Evolutionary conservation across 805 yeast genomes (phyloP), one percentile per base, ranked within the genome.

Genomic region (Starmera pachycereana): DNA sequence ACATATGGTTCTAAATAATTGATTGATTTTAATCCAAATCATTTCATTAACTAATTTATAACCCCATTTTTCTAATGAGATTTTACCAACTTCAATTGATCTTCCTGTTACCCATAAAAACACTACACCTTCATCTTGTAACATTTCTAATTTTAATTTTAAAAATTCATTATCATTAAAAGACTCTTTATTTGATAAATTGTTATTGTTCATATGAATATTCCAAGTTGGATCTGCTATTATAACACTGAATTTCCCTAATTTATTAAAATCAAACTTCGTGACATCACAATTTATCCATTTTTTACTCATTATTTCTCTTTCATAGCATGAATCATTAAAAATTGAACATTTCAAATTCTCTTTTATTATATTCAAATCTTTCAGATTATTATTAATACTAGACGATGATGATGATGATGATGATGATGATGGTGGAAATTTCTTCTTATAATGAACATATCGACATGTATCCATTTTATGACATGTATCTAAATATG

Each of bases 191-290:
- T 35, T 12, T 16, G 18, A 18, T 25, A n/a, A 13, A 33, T 36
- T 29, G 33, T 30, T 16, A 33, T 13, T 33, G 40, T 83, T 81
- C 89, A 85, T 88, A 61, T 89, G 96, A 46, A 89, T 89, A 47
- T 87, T 89, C 97, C 97, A 89, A 8, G 96, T 92, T 4, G 96
- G 96, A 58, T 89, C 97, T 0, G 95, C 90, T 40, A 90, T 74
- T 11, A 89, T 77, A 3, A 80, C 87, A 32, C 81, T 88, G 62
- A 84, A 84, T 61, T 81, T 78, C 3, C 97, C 96, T 41, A 89
- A 60, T 7, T 74, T 62, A 18, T 57, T 62, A 51, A 90, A 78
- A 48, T 90, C 88, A 41, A 89, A 67, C 37, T 72, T 66, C 29
- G 87, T 67, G 14, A 89, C 78, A 60, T 89, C 96, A 57, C 95